Base-by-base conservation (phyloP, 352 stramenopile species). In the Pythium sukuiense region DNA sequence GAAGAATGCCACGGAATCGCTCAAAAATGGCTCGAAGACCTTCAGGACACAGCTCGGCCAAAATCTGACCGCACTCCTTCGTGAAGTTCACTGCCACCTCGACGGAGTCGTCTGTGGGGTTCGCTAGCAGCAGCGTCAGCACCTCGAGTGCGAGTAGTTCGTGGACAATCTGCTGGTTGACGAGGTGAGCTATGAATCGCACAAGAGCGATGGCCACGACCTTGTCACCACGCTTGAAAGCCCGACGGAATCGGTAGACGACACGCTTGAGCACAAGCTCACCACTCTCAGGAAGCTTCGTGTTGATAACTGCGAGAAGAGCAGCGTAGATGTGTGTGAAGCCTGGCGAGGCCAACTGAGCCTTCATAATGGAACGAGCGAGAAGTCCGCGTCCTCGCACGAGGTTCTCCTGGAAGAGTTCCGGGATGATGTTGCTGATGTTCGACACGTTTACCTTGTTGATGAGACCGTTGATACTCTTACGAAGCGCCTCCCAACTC, bases 91-190 rank as follows among this genome's bases (percentile, higher is more conserved):
- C 92, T 0, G 97, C 98, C 7, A 99, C 97, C 76, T 99, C 97
- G 0, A 99, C 96, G 5, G 89, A 98, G 83, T 99, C 97, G 69
- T 99, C 95, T 3, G 98, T 99, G 5, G 97, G 97, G 67, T 98
- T 95, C 52, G 98, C 93, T 24, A 99, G 76, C 33, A 99, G 75
- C 26, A 99, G 74, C 24, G 93, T 98, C 7, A 99, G 75, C 67
- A 99, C 86, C 76, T 99, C 95, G 16, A 99, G 87, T 30, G 97
- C 93, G 11, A 99, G 70, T 30, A 99, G 69, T 76, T 99, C 97
- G 70, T 99, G 96, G 11, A 97, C 93, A 7, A 99, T 89, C 55
- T 98, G 93, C 70, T 99, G 98, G 76, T 99, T 99, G 46, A 99
- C 97, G 9, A 99, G 81, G 76, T 99, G 97, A 16, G 96, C 97